phyloP scores from a whole-genome alignment of 371 early-diverging fungal genomes.

The Mucor indicus region DNA sequence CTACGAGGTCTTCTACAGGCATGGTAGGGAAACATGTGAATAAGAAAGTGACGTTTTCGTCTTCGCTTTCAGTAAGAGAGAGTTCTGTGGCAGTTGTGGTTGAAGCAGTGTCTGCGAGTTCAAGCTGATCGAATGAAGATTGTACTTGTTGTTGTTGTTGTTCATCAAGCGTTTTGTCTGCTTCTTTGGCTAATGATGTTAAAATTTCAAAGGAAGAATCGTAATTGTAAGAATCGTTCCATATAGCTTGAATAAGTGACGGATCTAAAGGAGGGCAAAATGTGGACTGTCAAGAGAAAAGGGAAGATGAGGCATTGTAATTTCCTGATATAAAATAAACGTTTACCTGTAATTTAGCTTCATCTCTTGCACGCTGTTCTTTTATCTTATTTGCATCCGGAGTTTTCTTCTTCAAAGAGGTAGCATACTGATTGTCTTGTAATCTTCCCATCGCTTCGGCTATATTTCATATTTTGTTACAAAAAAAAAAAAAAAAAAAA shows the following conservation, averaged over 20 bases:
- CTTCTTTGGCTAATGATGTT: conserved; percentile 20
- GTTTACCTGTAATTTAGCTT: conserved; percentile 14
- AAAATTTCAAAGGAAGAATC: conserved; percentile 12
- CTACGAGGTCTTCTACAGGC: conserved; percentile 9
- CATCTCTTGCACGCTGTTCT: conserved; percentile 6
- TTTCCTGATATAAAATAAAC: neutral
- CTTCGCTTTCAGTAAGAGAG: conserved; percentile 5
- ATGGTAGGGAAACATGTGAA: conserved; percentile 34
- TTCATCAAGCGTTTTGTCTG: conserved; percentile 13
- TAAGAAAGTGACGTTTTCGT: conserved; percentile 33
- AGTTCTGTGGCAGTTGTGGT: neutral
- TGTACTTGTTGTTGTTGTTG: conserved; percentile 1
- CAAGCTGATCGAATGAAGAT: neutral
- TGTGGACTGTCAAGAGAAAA: conserved; percentile 1
- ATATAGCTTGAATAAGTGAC: conserved; percentile 25
- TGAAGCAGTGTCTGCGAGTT: conserved; percentile 9
- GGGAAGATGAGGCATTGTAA: neutral
- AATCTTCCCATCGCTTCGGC: conserved; percentile 15
- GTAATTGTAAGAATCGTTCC: conserved; percentile 25
- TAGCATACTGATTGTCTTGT: conserved; percentile 21
- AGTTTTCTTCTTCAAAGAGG: neutral
- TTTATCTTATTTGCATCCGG: neutral
- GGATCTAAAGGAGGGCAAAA: conserved; percentile 28
- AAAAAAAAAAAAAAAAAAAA: no score
- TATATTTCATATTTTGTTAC: conserved; percentile 15